Evolutionary conservation across 768 basidiomycete species (phyloP).

Genomic region (Termitomyces sp.): DNA sequence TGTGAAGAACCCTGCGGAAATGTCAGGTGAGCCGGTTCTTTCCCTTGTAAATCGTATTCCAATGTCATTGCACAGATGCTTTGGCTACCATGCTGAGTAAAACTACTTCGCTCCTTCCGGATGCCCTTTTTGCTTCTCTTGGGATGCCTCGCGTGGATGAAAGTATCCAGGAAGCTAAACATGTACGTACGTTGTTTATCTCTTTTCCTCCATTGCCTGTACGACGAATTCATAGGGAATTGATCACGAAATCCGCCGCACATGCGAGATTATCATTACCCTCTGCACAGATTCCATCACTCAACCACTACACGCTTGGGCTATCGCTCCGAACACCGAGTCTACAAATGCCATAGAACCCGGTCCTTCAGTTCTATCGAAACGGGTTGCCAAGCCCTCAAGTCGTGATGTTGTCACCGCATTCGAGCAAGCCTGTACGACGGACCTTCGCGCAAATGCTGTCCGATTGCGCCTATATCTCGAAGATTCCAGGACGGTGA

Average conservation of each 20-base stretch:
- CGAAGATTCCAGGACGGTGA: slow-evolving; percentile 75
- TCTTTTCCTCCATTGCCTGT: neutral
- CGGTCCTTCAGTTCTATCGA: slow-evolving; percentile 1
- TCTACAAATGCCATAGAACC: slow-evolving; percentile 20
- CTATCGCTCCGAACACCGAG: slow-evolving; percentile 19
- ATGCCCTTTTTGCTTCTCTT: slow-evolving; percentile 63
- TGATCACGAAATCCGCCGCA: slow-evolving; percentile 77
- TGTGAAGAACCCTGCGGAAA: slow-evolving; percentile 37
- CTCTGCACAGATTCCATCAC: slow-evolving; percentile 53
- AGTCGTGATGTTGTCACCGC: slow-evolving; percentile 37
- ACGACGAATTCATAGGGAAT: slow-evolving; percentile 51
- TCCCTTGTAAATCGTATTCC: neutral
- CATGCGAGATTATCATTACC: slow-evolving; percentile 81
- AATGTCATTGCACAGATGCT: slow-evolving; percentile 33
- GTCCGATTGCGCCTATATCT: slow-evolving; percentile 70
- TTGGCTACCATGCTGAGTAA: slow-evolving; percentile 54
- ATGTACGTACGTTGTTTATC: slow-evolving; percentile 35
- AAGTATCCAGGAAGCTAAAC: slow-evolving; percentile 64
- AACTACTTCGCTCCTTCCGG: slow-evolving; percentile 58
- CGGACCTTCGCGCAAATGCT: slow-evolving; percentile 49
- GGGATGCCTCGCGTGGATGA: slow-evolving; percentile 59
- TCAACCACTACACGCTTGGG: slow-evolving; percentile 56
- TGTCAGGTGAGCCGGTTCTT: slow-evolving; percentile 41
- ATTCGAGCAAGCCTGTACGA: slow-evolving; percentile 51
- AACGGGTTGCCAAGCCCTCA: slow-evolving; percentile 40